Base-by-base conservation (phyloP, 2,329 filamentous ascomycete genomes). In the Exophiala bonariae region DNA sequence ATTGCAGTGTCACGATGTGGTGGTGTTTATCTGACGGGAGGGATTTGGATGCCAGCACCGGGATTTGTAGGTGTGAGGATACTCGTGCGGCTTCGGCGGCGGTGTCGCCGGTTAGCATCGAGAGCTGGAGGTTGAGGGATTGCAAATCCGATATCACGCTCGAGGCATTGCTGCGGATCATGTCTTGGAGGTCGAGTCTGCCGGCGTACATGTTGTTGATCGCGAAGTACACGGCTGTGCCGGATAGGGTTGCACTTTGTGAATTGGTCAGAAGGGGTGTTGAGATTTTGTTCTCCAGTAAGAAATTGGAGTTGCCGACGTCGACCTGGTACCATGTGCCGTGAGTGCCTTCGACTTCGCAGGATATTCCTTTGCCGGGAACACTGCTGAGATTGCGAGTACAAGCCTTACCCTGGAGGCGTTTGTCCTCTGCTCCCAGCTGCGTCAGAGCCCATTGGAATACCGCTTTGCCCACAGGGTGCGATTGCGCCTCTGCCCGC, bases 41-140 rank as follows among this genome's bases (percentile, higher is more conserved):
- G 20, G 28, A 34, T 31, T 37, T 53, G 10, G 50, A 37, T 3
- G 37, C 40, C 7, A 53, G 20, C 3, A 52, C 43, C 1, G 68
- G 60, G 34, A 79, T 71, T 26, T 61, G 61, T 7, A 78, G 61
- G n/a, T 63, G 43, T 2, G 55, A 46, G 4, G 79, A 80, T 11
- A 77, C 65, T 10, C 67, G 56, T 19, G 71, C 60, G 3, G 81
- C 78, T 2, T 77, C 73, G 5, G 63, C 61, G 5, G 65, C 60
- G 39, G 78, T 70, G 52, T 84, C 81, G 23, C 81, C 80, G 23
- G 78, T 82, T 28, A 83, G 69, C 40, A 85, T 53, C 5, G 47
- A 47, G 16, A 53, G 16, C 8, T 17, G 16, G 13, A 53, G 20
- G 8, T 42, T 47, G n/a, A 36, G 36, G 2, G 33, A 39, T 26